A percentile compares a stretch with the other conserved stretches of the same genome.
phyloP scores from a whole-genome alignment of 2,329 filamentous ascomycete species.

The Mollisiaceae sp. region DNA sequence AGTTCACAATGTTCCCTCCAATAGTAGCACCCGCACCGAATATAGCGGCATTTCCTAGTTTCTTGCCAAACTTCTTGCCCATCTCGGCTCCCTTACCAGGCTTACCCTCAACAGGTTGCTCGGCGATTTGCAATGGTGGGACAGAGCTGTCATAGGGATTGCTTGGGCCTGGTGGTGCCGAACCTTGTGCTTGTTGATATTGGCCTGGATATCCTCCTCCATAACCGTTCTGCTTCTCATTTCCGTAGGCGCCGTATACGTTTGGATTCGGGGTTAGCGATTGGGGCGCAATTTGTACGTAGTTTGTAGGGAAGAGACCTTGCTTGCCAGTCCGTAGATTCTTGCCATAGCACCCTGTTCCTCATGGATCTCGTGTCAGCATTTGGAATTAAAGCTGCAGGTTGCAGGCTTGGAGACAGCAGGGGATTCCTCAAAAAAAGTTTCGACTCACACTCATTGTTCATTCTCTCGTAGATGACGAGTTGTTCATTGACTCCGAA shows the following conservation, averaged over 20 bases:
- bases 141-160: conserved; percentile 72
- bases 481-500: conserved; percentile 83
- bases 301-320: conserved; percentile 94
- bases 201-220: conserved; percentile 35
- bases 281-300: conserved; percentile 70
- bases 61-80: conserved; percentile 97
- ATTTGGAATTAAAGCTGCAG: too few species aligned
- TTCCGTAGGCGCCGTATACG: conserved; percentile 42
- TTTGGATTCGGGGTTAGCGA: conserved; percentile 27
- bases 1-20: conserved; percentile 87
- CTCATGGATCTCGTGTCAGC: too few species aligned
- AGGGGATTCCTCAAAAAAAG: too few species aligned
- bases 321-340: conserved; percentile 83
- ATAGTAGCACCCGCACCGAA: conserved; percentile 90
- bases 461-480: conserved; percentile 89
- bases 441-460: conserved; percentile 67
- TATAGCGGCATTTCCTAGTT: conserved; percentile 84
- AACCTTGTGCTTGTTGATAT: conserved; percentile 33
- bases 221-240: conserved; percentile 22
- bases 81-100: conserved; percentile 59
- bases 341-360: conserved; percentile 79
- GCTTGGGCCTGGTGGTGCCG: conserved; percentile 52
- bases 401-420: too few species aligned
- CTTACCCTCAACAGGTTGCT: conserved; percentile 49
- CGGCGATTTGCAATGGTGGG: conserved; percentile 75